phyloP scores from a whole-genome alignment of 1,139 yeast species.

The Candida tunisiensis region DNA sequence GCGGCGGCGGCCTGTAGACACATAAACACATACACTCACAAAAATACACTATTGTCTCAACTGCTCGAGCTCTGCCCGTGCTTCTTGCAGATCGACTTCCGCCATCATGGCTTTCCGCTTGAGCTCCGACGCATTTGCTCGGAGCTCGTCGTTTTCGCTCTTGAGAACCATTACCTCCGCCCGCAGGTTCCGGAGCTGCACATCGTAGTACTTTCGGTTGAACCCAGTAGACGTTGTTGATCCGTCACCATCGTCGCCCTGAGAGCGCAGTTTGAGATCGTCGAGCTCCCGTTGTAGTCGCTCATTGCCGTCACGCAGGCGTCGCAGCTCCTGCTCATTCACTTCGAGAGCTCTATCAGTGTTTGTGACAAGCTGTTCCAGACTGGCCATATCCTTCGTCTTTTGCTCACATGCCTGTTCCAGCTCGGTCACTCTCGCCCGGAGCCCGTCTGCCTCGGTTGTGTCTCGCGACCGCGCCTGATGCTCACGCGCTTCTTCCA shows the following conservation, averaged over 20 bases:
- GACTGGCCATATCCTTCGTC: too few species aligned
- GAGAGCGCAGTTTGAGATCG: conserved; percentile 30
- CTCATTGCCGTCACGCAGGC: conserved; percentile 38
- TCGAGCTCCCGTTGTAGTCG: conserved; percentile 50
- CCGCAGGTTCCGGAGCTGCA: conserved; percentile 67
- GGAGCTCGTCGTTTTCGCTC: conserved; percentile 72
- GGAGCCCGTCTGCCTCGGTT: too few species aligned
- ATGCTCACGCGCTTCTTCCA: too few species aligned
- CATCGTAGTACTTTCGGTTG: conserved; percentile 50
- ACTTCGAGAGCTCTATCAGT: conserved; percentile 59
- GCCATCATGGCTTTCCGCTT: conserved; percentile 16
- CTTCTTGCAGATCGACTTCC: conserved; percentile 12
- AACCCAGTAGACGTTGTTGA: conserved; percentile 22
- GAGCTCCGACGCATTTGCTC: conserved; percentile 24
- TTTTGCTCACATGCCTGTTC: too few species aligned
- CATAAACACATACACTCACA: background rate
- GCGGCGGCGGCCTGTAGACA: conserved; percentile 8
- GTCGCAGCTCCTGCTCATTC: conserved; percentile 54
- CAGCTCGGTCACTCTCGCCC: too few species aligned
- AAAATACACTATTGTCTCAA: conserved; percentile 1
- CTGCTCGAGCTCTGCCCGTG: conserved; percentile 8
- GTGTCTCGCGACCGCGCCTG: too few species aligned
- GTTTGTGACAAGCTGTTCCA: conserved; percentile 54
- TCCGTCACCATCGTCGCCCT: conserved; percentile 19
- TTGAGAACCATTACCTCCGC: conserved; percentile 69